These are phyloP conservation scores for Podosphaera leucotricha DNA, from an alignment of 2,329 filamentous ascomycete species.

Conservation along the genomic window DNA sequence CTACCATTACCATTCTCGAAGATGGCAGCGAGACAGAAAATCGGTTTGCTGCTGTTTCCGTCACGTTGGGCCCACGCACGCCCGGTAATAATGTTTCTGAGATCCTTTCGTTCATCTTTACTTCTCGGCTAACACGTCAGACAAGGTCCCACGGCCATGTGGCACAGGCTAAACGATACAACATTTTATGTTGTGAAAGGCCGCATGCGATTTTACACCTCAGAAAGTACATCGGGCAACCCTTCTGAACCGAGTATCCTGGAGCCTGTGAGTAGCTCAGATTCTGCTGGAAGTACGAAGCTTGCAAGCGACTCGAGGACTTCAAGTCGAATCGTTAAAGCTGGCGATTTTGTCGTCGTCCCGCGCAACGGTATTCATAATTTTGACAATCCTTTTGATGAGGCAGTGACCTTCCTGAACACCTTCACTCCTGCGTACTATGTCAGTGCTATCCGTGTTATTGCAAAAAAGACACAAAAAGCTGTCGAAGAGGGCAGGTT, in stretches of 20 bases:
- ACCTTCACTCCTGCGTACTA: slow-evolving; percentile 24
- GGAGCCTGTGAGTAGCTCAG: background rate
- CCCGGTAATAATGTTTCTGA: background rate
- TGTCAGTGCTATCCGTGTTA: slow-evolving; percentile 6
- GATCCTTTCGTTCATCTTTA: background rate
- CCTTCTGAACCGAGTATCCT: background rate
- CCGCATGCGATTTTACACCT: slow-evolving; percentile 21
- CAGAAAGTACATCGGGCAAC: background rate
- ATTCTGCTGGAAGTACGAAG: too few species aligned
- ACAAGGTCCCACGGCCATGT: slow-evolving; percentile 24
- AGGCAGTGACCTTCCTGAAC: slow-evolving; percentile 31
- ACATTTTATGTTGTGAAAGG: slow-evolving; percentile 31
- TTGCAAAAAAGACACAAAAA: slow-evolving; percentile 3
- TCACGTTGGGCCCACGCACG: slow-evolving; percentile 18
- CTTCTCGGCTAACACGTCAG: background rate
- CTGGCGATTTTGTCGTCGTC: slow-evolving; percentile 30
- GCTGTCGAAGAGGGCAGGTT: slow-evolving; percentile 2
- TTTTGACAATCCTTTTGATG: slow-evolving; percentile 29
- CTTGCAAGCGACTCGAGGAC: background rate
- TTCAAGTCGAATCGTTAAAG: slow-evolving; percentile 16
- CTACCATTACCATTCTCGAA: slow-evolving; percentile 19
- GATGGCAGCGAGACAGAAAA: slow-evolving; percentile 20
- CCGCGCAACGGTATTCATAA: slow-evolving; percentile 29
- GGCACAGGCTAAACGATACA: slow-evolving; percentile 34
- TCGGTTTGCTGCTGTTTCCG: slow-evolving; percentile 23